A percentile compares a stretch with the other conserved stretches of the same genome.
Evolutionary conservation across 768 basidiomycete species (phyloP).

Genomic region (Russula lepida): DNA sequence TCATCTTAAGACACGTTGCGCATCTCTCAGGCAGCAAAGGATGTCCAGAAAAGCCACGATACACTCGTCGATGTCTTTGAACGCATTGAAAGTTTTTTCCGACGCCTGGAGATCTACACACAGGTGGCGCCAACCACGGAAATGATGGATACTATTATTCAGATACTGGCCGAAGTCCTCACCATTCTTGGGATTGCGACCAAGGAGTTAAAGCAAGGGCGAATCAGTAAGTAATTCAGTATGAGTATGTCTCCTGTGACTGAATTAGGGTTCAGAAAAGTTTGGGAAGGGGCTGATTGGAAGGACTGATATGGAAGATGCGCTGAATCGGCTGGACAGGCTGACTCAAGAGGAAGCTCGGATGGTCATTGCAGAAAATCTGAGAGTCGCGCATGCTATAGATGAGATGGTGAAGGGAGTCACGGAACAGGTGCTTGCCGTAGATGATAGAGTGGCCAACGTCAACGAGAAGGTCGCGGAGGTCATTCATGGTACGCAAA

Average conservation of each 20-base stretch:
- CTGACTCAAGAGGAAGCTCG: neutral
- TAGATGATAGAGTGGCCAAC: neutral
- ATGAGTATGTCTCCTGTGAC: neutral
- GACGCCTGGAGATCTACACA: neutral
- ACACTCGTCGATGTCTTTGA: neutral
- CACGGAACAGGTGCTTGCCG: neutral
- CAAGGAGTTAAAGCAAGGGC: neutral
- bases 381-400: neutral
- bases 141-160: neutral
- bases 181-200: neutral
- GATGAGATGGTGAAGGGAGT: neutral
- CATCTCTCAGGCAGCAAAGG: neutral
- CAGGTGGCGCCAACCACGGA: neutral
- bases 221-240: neutral
- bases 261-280: neutral
- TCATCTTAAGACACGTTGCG: neutral
- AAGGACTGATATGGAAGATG: neutral
- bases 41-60: neutral
- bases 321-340: neutral
- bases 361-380: neutral
- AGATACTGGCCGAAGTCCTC: neutral
- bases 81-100: neutral
- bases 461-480: neutral
- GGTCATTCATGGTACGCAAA: neutral
- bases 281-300: neutral